These are phyloP conservation scores for Nicotiana rustica DNA, from an alignment of 305 asterid species.

Conservation along the genomic window DNA sequence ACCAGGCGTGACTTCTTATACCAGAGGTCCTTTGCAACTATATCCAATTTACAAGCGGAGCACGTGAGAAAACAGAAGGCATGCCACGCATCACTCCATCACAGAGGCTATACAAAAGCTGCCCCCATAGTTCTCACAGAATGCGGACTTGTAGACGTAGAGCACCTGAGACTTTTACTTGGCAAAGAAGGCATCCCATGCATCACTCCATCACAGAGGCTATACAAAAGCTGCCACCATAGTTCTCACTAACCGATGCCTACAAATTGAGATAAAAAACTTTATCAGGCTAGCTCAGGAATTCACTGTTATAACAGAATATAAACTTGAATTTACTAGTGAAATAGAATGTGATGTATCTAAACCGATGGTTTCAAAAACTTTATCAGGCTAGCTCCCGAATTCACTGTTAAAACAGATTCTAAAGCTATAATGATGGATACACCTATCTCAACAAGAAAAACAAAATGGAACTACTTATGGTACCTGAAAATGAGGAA, in stretches of 20 bases:
- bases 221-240: conserved; percentile 33
- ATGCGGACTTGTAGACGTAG: neutral
- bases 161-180: conserved; percentile 25
- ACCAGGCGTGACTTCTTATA: conserved; percentile 12
- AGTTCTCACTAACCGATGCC: conserved; percentile 37
- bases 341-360: neutral
- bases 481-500: conserved; percentile 84
- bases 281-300: conserved; percentile 22
- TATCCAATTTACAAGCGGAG: neutral
- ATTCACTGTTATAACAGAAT: conserved; percentile 29
- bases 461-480: conserved; percentile 35
- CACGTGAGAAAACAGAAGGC: conserved; percentile 4
- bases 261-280: conserved; percentile 25
- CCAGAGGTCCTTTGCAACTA: conserved; percentile 14
- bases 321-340: neutral
- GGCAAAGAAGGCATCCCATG: conserved; percentile 16
- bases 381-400: no score
- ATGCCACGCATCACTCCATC: conserved; percentile 27
- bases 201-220: conserved; percentile 26
- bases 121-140: conserved; percentile 36
- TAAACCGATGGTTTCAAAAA: neutral
- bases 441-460: conserved; percentile 9
- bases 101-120: conserved; percentile 11
- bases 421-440: neutral
- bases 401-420: no score